Base-by-base conservation (phyloP, 306 rosid species). In the Datisca glomerata region DNA sequence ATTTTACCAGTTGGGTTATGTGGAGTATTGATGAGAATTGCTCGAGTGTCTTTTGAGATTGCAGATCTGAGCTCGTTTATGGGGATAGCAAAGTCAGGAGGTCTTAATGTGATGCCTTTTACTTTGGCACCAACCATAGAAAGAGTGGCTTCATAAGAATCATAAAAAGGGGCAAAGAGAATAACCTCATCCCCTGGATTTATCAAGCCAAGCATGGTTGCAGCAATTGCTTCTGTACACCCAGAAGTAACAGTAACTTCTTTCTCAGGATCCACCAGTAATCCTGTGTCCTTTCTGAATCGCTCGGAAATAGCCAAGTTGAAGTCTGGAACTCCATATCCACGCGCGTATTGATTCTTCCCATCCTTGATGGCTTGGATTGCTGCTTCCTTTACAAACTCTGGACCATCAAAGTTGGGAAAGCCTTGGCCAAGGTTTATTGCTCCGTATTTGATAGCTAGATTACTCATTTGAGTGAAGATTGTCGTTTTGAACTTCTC, bases 391-490 rank as follows among this genome's bases (percentile, higher is more conserved):
- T 82, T 86, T 12, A 81, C 85, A 62, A 86, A 86, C 5, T 86
- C 85, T 0, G 94, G 96, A 45, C 96, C 96, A 21, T 86, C 96
- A 46, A 82, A 86, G 59, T 86, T 86, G 27, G 96, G 96, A 50
- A 86, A 86, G 44, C 96, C 96, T 62, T 81, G 96, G 28, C 94
- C 96, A 12, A 86, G 94, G 66, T 86, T 81, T 58, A 86, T 76
- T 48, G 92, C 96, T 45, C 85, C 85, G 31, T 86, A 80, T 67
- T 77, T 73, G 60, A 63, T 39, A 16, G 95, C 98, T 10, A 89
- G 83, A 60, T 43, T 77, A 47, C 92, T 89, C 91, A 89, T 89
- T 64, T 75, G 89, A 3, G 91, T 84, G 68, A 89, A 89, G 45
- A 89, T 89, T 46, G 93, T 80, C 2, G 95, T 84, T 55, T 80